Evolutionary conservation across 768 basidiomycete genomes (phyloP).

Genomic region (Suillus clintonianus): DNA sequence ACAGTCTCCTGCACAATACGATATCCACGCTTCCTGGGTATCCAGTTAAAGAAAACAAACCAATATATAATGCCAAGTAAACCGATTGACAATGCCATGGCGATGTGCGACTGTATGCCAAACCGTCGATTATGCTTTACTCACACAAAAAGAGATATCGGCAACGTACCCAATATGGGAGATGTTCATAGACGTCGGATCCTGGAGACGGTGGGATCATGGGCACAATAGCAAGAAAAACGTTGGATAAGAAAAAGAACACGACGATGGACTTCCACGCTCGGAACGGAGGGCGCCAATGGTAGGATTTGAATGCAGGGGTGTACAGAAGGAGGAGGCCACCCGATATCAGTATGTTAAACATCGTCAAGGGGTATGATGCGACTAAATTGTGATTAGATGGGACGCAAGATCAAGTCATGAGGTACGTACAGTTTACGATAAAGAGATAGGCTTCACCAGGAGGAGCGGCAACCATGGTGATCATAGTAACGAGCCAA

Average conservation of each 20-base stretch:
- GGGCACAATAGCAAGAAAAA: constrained; percentile 64
- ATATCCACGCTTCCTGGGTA: constrained; percentile 52
- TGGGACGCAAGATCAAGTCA: not conserved
- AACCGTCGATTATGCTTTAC: not conserved
- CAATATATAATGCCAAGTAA: constrained; percentile 56
- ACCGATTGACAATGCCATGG: constrained; percentile 48
- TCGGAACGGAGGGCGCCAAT: constrained; percentile 68
- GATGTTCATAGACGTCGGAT: constrained; percentile 49
- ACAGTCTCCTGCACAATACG: constrained; percentile 46
- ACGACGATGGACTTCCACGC: constrained; percentile 49
- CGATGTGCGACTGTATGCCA: constrained; percentile 46
- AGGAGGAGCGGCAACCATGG: constrained; percentile 59
- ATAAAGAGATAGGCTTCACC: constrained; percentile 78
- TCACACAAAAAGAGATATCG: not conserved
- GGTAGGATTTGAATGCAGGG: constrained; percentile 38
- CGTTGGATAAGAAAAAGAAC: constrained; percentile 64
- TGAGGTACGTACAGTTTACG: constrained; percentile 52
- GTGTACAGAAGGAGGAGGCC: constrained; percentile 67
- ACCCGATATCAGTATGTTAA: constrained; percentile 60
- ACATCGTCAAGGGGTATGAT: constrained; percentile 57
- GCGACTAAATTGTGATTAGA: constrained; percentile 40
- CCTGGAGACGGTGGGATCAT: constrained; percentile 61
- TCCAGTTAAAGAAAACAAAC: constrained; percentile 52
- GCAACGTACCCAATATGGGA: constrained; percentile 69
- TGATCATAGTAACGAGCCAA: constrained; percentile 56